Evolutionary conservation across 1,284 basidiomycete genomes (phyloP).

Genomic region (Naganishia sp.): DNA sequence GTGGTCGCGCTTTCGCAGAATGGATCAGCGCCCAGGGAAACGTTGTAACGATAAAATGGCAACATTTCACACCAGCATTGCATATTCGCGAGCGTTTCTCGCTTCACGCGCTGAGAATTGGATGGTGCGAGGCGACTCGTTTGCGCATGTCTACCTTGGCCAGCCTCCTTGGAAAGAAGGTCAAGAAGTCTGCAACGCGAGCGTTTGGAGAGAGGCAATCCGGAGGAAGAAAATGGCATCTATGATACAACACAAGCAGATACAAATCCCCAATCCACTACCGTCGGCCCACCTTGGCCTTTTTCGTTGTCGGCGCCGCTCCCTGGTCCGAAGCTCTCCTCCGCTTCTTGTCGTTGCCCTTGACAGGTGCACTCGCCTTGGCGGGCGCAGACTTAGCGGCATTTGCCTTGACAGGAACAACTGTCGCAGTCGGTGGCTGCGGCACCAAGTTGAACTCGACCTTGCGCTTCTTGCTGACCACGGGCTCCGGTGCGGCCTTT

Average conservation of each 20-base stretch:
- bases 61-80: too few species aligned
- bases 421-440: slow-evolving; percentile 1
- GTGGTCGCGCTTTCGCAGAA: too few species aligned
- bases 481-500: slow-evolving; percentile 37
- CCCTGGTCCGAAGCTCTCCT: slow-evolving; percentile 27
- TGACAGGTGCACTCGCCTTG: slow-evolving; percentile 5
- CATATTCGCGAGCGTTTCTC: too few species aligned
- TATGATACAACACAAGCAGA: slow-evolving; percentile 13
- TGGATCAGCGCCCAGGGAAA: too few species aligned
- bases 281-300: slow-evolving; percentile 31
- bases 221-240: neutral
- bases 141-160: too few species aligned
- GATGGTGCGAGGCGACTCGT: too few species aligned
- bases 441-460: slow-evolving; percentile 12
- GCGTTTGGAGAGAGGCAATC: neutral
- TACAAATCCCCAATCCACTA: neutral
- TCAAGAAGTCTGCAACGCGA: neutral
- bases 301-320: slow-evolving; percentile 26
- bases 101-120: too few species aligned
- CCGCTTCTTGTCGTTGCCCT: slow-evolving; percentile 32
- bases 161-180: neutral
- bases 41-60: too few species aligned
- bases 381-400: slow-evolving; percentile 6
- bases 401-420: neutral
- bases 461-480: slow-evolving; percentile 32